Percentiles rank a stretch among this genome's conserved stretches.
These are phyloP conservation scores for Yamadazyma sp. DNA, from an alignment of 1,139 yeast species.

Conservation along the genomic window DNA sequence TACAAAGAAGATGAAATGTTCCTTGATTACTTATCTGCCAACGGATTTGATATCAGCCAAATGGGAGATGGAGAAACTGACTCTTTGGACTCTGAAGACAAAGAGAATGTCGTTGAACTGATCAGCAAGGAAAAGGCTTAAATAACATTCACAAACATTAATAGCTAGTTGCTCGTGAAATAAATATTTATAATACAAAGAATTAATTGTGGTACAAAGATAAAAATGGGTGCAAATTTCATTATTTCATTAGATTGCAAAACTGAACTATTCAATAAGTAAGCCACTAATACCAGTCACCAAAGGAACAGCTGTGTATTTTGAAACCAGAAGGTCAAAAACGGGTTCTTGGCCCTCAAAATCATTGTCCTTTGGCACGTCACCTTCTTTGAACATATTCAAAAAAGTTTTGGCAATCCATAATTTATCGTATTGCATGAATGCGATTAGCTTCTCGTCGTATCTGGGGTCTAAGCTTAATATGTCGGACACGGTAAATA, in stretches of 20 bases:
- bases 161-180: no score
- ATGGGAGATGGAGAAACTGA: conserved; percentile 38
- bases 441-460: conserved; percentile 7
- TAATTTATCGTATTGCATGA: conserved; percentile 11
- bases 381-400: conserved; percentile 10
- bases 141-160: no score
- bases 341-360: conserved; percentile 5
- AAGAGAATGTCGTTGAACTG: conserved; percentile 8
- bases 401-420: conserved; percentile 11
- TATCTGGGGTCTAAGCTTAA: conserved; percentile 7
- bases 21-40: conserved; percentile 55
- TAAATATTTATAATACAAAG: no score
- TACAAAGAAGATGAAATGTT: conserved; percentile 74
- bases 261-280: conserved; percentile 7
- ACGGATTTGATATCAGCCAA: conserved; percentile 58
- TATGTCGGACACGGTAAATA: conserved; percentile 11
- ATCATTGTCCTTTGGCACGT: conserved; percentile 12
- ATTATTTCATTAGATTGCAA: no score
- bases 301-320: conserved; percentile 7
- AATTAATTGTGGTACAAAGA: no score
- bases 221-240: no score
- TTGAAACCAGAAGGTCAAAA: conserved; percentile 8
- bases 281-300: conserved; percentile 6
- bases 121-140: conserved; percentile 3
- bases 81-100: conserved; percentile 12